A percentile compares a stretch with the other conserved stretches of the same genome.
Conservation (phyloP, 768 basidiomycete species). For the Galerina sulciceps region DNA sequence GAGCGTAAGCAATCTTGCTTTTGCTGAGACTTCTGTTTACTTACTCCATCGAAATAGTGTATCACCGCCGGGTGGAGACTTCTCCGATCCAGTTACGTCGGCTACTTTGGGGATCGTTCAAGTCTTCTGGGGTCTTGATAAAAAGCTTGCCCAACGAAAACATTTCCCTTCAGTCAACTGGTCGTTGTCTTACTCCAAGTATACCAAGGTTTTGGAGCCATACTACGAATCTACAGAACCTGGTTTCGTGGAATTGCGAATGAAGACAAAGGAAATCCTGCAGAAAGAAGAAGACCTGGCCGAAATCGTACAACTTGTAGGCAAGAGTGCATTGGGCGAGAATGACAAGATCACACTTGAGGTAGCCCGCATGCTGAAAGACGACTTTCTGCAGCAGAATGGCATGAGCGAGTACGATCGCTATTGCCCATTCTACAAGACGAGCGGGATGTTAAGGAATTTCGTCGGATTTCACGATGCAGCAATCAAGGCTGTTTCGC, state of each 20-base stretch:
- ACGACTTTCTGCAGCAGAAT: constrained; percentile 97
- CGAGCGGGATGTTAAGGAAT: constrained; percentile 92
- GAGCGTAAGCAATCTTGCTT: constrained; percentile 73
- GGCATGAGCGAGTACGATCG: constrained; percentile 98
- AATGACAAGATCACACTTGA: constrained; percentile 98
- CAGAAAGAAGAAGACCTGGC: constrained; percentile 99
- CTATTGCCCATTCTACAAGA: constrained; percentile 99
- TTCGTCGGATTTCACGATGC: constrained; percentile 93
- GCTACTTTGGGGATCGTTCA: constrained; percentile 98
- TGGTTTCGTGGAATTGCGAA: constrained; percentile 94
- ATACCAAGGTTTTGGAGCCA: constrained; percentile 90
- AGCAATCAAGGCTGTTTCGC: constrained; percentile 84
- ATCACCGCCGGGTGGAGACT: constrained; percentile 98
- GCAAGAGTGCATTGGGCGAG: constrained; percentile 97
- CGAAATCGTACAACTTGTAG: constrained; percentile 99
- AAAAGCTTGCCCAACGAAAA: constrained; percentile 98
- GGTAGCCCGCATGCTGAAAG: constrained; percentile 96
- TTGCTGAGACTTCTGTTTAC: background rate
- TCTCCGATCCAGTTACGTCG: constrained; percentile 97
- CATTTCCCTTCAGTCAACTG: constrained; percentile 99
- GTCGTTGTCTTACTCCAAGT: constrained; percentile 99
- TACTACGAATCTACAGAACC: constrained; percentile 91
- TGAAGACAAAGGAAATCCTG: constrained; percentile 92
- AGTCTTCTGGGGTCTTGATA: constrained; percentile 99
- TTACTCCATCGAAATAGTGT: constrained; percentile 59